Conservation (phyloP, 352 stramenopile species). For the Globisporangium paroecandrum region DNA sequence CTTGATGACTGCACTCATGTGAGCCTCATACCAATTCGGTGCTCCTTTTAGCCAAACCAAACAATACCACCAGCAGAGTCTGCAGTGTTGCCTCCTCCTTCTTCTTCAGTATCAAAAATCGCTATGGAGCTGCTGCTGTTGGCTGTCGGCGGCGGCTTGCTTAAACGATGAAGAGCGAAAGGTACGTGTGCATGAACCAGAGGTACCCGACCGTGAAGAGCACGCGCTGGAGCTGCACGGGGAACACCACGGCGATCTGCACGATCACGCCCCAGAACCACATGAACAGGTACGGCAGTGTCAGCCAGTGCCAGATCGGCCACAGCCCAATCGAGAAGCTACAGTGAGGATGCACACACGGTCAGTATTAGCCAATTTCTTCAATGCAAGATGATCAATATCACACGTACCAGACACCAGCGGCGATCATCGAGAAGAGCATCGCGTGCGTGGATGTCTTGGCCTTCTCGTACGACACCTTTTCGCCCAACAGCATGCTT, state of each 20-base stretch:
- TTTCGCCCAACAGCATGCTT: constrained; percentile 49
- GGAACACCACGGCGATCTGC: constrained; percentile 62
- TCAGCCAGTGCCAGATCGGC: constrained; percentile 74
- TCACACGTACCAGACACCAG: constrained; percentile 44
- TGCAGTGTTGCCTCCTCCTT: neutral
- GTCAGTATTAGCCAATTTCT: neutral
- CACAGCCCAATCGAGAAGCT: constrained; percentile 75
- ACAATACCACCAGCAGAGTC: too few species aligned
- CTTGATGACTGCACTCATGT: neutral
- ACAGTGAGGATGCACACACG: neutral
- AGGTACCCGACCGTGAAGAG: constrained; percentile 56
- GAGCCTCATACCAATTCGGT: too few species aligned
- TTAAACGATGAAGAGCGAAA: constrained; percentile 39
- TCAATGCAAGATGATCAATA: neutral
- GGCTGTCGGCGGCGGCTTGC: neutral
- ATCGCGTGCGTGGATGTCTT: constrained; percentile 69
- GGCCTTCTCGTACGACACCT: constrained; percentile 55
- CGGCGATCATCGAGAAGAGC: constrained; percentile 52
- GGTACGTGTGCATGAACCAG: constrained; percentile 77
- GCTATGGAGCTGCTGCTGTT: neutral
- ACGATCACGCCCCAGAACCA: constrained; percentile 79
- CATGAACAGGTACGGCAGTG: constrained; percentile 77
- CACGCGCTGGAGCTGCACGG: constrained; percentile 52
- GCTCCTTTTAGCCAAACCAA: too few species aligned
- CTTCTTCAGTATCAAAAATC: neutral